phyloP scores from a whole-genome alignment of 73 alveolate genomes.

The Paramecium sexaurelia region DNA sequence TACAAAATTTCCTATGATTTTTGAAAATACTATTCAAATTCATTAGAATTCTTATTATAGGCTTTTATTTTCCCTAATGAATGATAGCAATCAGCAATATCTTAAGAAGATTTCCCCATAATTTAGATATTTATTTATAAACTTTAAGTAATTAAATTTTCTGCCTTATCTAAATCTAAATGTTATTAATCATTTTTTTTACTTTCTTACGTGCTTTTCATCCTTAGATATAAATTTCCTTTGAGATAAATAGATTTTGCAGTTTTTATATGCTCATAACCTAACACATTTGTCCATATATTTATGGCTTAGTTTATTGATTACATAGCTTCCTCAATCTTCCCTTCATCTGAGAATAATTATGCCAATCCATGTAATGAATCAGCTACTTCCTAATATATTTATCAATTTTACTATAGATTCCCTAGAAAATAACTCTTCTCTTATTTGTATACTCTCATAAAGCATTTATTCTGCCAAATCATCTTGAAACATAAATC shows the following conservation, averaged over 20 bases:
- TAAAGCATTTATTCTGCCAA: slow-evolving; percentile 12
- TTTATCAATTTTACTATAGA: background rate
- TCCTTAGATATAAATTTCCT: slow-evolving; percentile 44
- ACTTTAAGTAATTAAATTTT: background rate
- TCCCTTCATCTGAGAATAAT: slow-evolving; percentile 14
- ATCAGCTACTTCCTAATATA: slow-evolving; percentile 36
- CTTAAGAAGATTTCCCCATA: slow-evolving; percentile 10
- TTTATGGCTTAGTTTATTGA: background rate
- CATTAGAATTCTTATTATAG: background rate
- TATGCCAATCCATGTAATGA: slow-evolving; percentile 33
- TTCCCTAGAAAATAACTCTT: background rate
- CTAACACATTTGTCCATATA: background rate
- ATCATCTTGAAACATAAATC: slow-evolving; percentile 56
- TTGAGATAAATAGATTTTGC: slow-evolving; percentile 39
- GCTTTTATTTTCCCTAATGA: slow-evolving; percentile 46
- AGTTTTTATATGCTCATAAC: slow-evolving; percentile 36
- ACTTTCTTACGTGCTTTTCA: slow-evolving; percentile 24
- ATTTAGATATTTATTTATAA: background rate
- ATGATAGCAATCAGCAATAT: slow-evolving; percentile 53
- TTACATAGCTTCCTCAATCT: background rate
- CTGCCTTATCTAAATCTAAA: slow-evolving; percentile 16
- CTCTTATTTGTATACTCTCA: background rate
- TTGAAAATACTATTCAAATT: background rate
- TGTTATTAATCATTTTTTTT: background rate
- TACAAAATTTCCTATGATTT: background rate